Percentiles rank a stretch among this genome's conserved stretches.
phyloP scores from a whole-genome alignment of 2,329 filamentous ascomycete species.

The Aspergillus fischeri region DNA sequence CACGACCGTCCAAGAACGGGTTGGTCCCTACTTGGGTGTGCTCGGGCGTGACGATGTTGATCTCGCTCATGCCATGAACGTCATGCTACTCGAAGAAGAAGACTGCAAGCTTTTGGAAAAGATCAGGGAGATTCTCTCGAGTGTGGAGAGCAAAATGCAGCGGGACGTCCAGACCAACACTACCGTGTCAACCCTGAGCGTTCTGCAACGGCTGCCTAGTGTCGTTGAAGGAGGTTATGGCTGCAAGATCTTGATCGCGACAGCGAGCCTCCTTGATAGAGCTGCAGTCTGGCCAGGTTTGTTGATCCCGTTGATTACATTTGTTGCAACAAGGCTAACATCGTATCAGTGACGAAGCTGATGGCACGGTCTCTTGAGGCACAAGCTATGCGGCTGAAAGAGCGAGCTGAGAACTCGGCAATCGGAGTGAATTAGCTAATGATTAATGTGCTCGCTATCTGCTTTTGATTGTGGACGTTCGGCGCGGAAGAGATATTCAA shows the following conservation, averaged over 20 bases:
- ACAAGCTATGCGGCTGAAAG: conserved; percentile 61
- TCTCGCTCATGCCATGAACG: conserved; percentile 71
- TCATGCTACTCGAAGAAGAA: conserved; percentile 88
- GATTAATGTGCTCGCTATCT: not conserved
- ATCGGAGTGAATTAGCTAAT: not conserved
- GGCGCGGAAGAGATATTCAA: not conserved
- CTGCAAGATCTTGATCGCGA: conserved; percentile 77
- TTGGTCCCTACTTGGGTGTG: conserved; percentile 84
- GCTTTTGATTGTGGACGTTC: not conserved
- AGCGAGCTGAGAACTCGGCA: conserved; percentile 34
- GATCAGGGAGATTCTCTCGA: conserved; percentile 71
- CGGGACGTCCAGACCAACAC: conserved; percentile 53
- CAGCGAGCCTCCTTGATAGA: conserved; percentile 81
- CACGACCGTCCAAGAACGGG: conserved; percentile 84
- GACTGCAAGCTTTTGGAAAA: conserved; percentile 81
- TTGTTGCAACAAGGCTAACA: conserved; percentile 20
- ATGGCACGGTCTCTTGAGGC: conserved; percentile 64
- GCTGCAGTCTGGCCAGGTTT: conserved; percentile 89
- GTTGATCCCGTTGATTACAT: conserved; percentile 21
- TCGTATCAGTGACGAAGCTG: conserved; percentile 57
- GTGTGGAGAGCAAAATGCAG: conserved; percentile 75
- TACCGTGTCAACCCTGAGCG: conserved; percentile 48
- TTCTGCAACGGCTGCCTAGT: conserved; percentile 53
- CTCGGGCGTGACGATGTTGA: conserved; percentile 80
- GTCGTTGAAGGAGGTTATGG: conserved; percentile 70